A percentile compares a stretch with the other conserved stretches of the same genome.
These are phyloP conservation scores for Aspergillus carlsbadensis DNA, from an alignment of 495 filamentous ascomycete genomes.

Conservation along the genomic window DNA sequence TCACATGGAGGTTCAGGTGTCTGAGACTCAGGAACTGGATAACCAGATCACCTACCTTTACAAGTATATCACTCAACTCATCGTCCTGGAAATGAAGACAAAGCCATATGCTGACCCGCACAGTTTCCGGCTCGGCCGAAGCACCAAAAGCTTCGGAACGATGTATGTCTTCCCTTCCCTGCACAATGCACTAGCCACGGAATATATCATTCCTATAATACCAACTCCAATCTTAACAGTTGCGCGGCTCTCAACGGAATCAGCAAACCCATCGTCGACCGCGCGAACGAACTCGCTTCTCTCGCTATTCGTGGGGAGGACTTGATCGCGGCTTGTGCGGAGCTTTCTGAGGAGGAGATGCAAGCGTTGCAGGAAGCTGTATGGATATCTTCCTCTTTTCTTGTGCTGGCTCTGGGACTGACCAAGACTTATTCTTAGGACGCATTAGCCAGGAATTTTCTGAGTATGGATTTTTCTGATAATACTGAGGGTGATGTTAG, in stretches of 20 bases:
- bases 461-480: constrained; percentile 28
- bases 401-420: constrained; percentile 4
- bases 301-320: constrained; percentile 73
- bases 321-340: constrained; percentile 66
- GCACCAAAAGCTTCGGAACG: constrained; percentile 80
- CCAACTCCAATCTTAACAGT: constrained; percentile 24
- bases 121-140: constrained; percentile 62
- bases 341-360: constrained; percentile 57
- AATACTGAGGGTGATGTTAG: constrained; percentile 11
- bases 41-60: constrained; percentile 90
- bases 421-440: constrained; percentile 28
- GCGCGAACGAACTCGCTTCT: constrained; percentile 73
- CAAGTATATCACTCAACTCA: constrained; percentile 47
- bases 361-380: constrained; percentile 64
- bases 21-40: constrained; percentile 54
- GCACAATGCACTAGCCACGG: too few relatives aligned
- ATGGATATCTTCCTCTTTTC: constrained; percentile 8
- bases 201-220: background rate
- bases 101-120: constrained; percentile 20
- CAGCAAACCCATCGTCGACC: constrained; percentile 64
- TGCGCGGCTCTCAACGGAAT: constrained; percentile 87
- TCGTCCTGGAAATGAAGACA: background rate
- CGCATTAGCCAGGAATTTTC: constrained; percentile 34
- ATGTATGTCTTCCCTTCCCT: constrained; percentile 37
- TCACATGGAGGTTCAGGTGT: constrained; percentile 84